Conservation (phyloP, 2,329 filamentous ascomycete genomes). For the Magnaporthiopsis rhizophila region DNA sequence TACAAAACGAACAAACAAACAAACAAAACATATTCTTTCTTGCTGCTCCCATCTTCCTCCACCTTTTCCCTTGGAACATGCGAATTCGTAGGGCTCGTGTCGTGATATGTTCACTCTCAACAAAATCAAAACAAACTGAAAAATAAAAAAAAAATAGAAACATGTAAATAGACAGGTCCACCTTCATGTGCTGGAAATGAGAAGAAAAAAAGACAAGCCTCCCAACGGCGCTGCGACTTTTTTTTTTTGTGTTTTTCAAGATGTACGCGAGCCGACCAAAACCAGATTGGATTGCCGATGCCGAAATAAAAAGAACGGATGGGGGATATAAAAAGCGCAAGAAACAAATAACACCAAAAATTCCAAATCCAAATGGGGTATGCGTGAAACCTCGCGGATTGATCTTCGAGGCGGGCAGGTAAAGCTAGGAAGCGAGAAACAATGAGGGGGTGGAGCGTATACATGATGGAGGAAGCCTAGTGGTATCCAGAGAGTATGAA, state of each 20-base stretch:
- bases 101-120: not conserved
- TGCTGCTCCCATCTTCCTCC: too few species aligned
- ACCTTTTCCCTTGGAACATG: too few species aligned
- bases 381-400: not conserved
- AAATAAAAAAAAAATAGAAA: too few species aligned
- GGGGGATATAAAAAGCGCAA: not conserved
- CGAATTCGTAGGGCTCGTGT: too few species aligned
- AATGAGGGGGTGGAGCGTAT: not conserved
- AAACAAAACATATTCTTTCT: not conserved
- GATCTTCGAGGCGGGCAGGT: not conserved
- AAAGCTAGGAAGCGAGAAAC: not conserved
- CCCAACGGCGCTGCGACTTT: not conserved
- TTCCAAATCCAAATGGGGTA: not conserved
- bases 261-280: too few species aligned
- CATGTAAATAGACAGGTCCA: not conserved
- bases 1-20: too few species aligned
- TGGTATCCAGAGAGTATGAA: conserved; percentile 7
- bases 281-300: not conserved
- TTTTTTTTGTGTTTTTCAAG: too few species aligned
- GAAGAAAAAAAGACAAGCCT: not conserved
- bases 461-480: conserved; percentile 5
- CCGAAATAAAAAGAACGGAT: not conserved
- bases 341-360: not conserved
- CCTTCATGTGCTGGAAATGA: not conserved
- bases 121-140: too few species aligned